Evolutionary conservation across 805 yeast species (phyloP), one percentile per base, ranked within the genome.

Genomic region (Barnettozyma botsteinii): DNA sequence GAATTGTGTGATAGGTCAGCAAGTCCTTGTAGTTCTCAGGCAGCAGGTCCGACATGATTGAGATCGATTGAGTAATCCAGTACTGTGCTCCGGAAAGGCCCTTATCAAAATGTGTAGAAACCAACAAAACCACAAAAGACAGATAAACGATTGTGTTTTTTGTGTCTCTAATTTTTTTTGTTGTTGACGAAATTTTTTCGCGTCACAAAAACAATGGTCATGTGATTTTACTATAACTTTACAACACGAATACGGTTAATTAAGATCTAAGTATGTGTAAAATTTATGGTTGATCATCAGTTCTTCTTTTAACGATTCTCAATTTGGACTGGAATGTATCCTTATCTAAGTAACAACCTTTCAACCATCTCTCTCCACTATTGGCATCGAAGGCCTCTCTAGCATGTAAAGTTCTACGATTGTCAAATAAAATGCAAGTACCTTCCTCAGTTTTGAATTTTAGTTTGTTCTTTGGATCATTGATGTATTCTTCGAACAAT

Each of bases 271-370:
- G 9, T 21, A 21, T 21, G 23, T 21, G 23, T 21, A 21, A 7
- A 21, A 21, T 7, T 21, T 25, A 25, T 25, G n/a, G n/a, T n/a
- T n/a, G n/a, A n/a, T n/a, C n/a, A n/a, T n/a, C n/a, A n/a, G n/a
- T n/a, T 25, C 28, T 18, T 18, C 29, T 58, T 29, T 55, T 59
- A 27, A 60, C 30, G 19, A 59, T 61, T 50, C 80, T 66, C 33
- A 79, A 56, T 46, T 68, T 77, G n/a, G 88, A 81, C 45, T 77
- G 64, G 57, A 70, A 81, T 26, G 84, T 67, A 54, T 84, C 94
- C 15, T 75, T 77, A 53, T 84, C 91, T 21, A 81, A 61, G 55
- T 83, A 84, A 35, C 86, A 76, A 1, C 91, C 91, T 70, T 81
- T 79, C 40, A 85, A 62, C 84, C 87, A 79, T 46, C 93, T 68